Percentiles rank a stretch among this genome's conserved stretches.
Evolutionary conservation across 2,329 filamentous ascomycete species (phyloP).

Genomic region (Talaromyces sp.): DNA sequence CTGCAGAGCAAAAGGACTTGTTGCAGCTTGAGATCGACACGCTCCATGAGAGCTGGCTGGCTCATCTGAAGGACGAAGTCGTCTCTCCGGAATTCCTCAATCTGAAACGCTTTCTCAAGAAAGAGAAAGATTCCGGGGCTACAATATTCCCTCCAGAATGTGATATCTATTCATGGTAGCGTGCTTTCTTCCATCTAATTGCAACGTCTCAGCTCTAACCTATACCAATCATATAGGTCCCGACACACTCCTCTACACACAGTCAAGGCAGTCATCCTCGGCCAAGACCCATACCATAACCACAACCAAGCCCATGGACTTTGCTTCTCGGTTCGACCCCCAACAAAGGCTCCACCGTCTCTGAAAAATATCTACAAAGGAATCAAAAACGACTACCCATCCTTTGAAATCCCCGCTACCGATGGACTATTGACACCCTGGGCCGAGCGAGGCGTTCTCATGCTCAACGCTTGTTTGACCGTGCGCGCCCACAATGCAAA

Average conservation of each 20-base stretch:
- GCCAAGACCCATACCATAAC: constrained; percentile 97
- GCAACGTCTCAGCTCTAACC: constrained; percentile 14
- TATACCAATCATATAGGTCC: constrained; percentile 58
- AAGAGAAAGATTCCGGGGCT: constrained; percentile 65
- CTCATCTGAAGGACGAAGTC: constrained; percentile 81
- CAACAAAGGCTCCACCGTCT: constrained; percentile 80
- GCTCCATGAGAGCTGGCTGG: constrained; percentile 84
- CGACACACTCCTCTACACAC: constrained; percentile 81
- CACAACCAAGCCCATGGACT: constrained; percentile 92
- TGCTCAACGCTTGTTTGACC: constrained; percentile 92
- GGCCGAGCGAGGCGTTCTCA: constrained; percentile 86
- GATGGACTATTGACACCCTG: constrained; percentile 79
- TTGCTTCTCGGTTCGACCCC: constrained; percentile 88
- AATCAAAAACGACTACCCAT: constrained; percentile 80
- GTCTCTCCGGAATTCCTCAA: constrained; percentile 72
- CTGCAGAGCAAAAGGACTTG: constrained; percentile 72
- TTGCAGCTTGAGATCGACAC: constrained; percentile 88
- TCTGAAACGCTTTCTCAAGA: constrained; percentile 79
- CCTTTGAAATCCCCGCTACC: constrained; percentile 68
- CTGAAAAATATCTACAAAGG: constrained; percentile 90
- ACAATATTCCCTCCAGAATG: constrained; percentile 81
- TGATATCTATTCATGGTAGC: constrained; percentile 92
- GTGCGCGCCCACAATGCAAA: constrained; percentile 86
- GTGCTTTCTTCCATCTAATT: constrained; percentile 2
- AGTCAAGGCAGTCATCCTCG: constrained; percentile 88